Evolutionary conservation across 495 filamentous ascomycete species (phyloP), one percentile per base, ranked within the genome.

Genomic region (Penicillium subrubescens): DNA sequence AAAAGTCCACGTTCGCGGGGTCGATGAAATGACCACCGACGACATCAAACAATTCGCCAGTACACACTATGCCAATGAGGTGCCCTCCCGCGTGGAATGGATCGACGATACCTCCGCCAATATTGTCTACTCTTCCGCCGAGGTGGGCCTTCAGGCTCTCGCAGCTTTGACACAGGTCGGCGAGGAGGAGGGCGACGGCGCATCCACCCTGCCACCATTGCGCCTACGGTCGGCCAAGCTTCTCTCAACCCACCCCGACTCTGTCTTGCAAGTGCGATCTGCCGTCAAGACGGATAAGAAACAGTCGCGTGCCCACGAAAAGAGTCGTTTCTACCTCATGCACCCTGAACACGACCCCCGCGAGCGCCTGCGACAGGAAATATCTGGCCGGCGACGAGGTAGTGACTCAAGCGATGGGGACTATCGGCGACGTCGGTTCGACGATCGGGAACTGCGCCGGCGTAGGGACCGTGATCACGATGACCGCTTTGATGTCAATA

Each of bases 71-170:
- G 69, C 82, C 15, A 66, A 75, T 4, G 78, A 84, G 15, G 66
- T 71, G 7, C 84, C 90, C 33, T 71, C 79, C 25, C 84, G 86
- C 21, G 79, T 97, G 67, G 92, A 97, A 76, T 99, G 95, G 95
- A 94, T 99, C 64, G 90, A 99, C 69, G 95, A 99, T 73, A 90
- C 86, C 19, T 95, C 93, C 0, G 92, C 92, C 63, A 97, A 97
- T 67, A 73, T 97, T 35, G 71, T 94, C 48, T 99, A 93, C 80
- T 80, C 83, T 31, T 84, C 82, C 27, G 76, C 89, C 21, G 86
- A 89, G n/a, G 71, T 83, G n/a, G 94, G 94, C 0, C 68, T 83
- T 2, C 81, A 86, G 55, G 94, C 93, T 15, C 83, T 99, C n/a
- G 71, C 79, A 46, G 84, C 87, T 6, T 82, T 97, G 52, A 82